These are phyloP conservation scores for Leccinellum rugosiceps DNA, from an alignment of 768 basidiomycete genomes.

Conservation along the genomic window DNA sequence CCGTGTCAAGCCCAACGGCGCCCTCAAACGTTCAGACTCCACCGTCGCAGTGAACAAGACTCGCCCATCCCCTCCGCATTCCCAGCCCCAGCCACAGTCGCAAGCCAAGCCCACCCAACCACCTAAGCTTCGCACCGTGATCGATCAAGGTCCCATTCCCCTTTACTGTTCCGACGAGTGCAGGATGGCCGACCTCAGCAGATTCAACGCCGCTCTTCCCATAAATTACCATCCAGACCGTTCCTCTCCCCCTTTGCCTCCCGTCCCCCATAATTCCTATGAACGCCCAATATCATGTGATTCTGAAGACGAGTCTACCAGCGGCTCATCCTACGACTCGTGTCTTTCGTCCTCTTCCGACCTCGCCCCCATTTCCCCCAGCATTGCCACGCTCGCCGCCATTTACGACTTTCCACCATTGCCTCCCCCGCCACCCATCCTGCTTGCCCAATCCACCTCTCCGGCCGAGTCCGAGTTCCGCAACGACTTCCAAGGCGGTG, in stretches of 20 bases:
- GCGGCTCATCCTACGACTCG: slow-evolving; percentile 39
- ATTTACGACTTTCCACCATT: slow-evolving; percentile 49
- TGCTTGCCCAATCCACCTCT: slow-evolving; percentile 20
- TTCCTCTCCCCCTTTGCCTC: slow-evolving; percentile 38
- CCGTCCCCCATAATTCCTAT: slow-evolving; percentile 40
- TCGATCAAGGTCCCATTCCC: slow-evolving; percentile 77
- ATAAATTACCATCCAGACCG: slow-evolving; percentile 48
- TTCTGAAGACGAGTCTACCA: slow-evolving; percentile 41
- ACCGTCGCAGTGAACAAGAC: slow-evolving; percentile 18
- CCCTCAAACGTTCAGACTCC: slow-evolving; percentile 42
- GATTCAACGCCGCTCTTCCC: slow-evolving; percentile 37
- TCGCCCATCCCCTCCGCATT: slow-evolving; percentile 12
- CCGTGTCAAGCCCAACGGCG: slow-evolving; percentile 56
- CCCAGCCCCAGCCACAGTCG: slow-evolving; percentile 17
- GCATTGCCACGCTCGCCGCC: slow-evolving; percentile 38
- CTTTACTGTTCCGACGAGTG: slow-evolving; percentile 85
- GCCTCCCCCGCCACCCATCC: slow-evolving; percentile 49
- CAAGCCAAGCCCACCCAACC: slow-evolving; percentile 30
- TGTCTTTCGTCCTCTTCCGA: slow-evolving; percentile 26
- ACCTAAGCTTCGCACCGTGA: slow-evolving; percentile 59
- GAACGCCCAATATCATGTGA: slow-evolving; percentile 24
- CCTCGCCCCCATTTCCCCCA: slow-evolving; percentile 19
- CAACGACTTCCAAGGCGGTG: slow-evolving; percentile 51
- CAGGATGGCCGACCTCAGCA: slow-evolving; percentile 53
- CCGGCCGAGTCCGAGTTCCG: slow-evolving; percentile 29